Evolutionary conservation across 2,329 filamentous ascomycete species (phyloP), one percentile per base, ranked within the genome.

Genomic region (Plenodomus lindquistii): DNA sequence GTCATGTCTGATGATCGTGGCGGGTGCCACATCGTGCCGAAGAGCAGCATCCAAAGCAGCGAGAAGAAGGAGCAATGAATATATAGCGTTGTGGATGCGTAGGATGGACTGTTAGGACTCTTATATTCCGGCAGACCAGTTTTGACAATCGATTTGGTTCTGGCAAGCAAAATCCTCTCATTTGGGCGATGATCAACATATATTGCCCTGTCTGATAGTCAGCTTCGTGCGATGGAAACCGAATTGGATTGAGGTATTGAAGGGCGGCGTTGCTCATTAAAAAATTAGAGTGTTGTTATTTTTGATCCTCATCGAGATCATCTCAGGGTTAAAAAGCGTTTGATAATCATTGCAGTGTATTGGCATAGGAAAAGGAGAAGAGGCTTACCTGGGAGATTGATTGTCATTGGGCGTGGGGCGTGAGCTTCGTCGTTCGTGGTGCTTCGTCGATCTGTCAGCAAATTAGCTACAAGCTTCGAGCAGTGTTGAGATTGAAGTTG

Each of bases 231-330:
- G 6, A 20, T 16, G 4, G 20, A 27, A 42, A 31, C 10, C 15
- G 46, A 20, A 40, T 53, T 36, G 42, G 48, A 18, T 31, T 8
- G 27, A 18, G 10, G 29, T 29, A 24, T 40, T 39, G 19, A 9
- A 16, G 27, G 31, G 18, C 4, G 17, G 6, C 6, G 41, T 51
- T 58, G 68, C 66, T 86, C 83, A 85, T 81, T 72, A 85, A 86
- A 85, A 86, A 86, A 86, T 85, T 85, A 86, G 82, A 86, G 82
- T 85, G 59, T 63, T 56, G 82, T 81, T 83, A 82, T 83, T 84
- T 18, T 42, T 35, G 21, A n/a, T 31, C 21, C 24, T 20, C 24
- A 35, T 34, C 15, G 19, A 22, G 18, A 13, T 35, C 4, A 4
- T 20, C 16, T 21, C 18, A 11, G 31, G 18, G 21, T 41, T 31